Evolutionary conservation across 441 rosid genomes (phyloP).

Genomic region (Populus hybrid): DNA sequence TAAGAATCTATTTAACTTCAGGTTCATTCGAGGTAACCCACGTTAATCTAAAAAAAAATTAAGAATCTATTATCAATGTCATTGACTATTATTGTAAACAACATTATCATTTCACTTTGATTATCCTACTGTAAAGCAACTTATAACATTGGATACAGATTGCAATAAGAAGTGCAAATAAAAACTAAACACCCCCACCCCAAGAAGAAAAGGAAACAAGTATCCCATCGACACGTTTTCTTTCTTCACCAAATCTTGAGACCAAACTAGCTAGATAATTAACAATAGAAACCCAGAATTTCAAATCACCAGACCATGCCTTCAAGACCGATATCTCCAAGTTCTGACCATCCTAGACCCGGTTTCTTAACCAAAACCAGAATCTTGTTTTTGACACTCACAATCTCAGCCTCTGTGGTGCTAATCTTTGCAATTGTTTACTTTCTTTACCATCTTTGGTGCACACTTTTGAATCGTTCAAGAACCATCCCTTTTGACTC

Average conservation of each 20-base stretch:
- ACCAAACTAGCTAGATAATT: conserved; percentile 5
- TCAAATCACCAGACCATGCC: conserved; percentile 52
- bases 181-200: background rate
- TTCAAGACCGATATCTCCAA: conserved; percentile 58
- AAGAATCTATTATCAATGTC: background rate
- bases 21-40: too few species aligned
- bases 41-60: too few species aligned
- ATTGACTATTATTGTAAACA: conserved; percentile 1
- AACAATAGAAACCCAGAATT: conserved; percentile 19
- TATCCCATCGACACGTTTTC: background rate
- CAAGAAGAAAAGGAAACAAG: background rate
- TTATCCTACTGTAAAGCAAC: conserved; percentile 49
- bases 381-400: conserved; percentile 60
- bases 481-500: conserved; percentile 82
- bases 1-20: background rate
- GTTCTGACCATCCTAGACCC: conserved; percentile 34
- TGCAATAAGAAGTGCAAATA: conserved; percentile 12
- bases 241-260: conserved; percentile 18
- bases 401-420: conserved; percentile 61
- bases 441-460: conserved; percentile 78
- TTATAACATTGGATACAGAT: conserved; percentile 34
- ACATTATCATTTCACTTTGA: conserved; percentile 21
- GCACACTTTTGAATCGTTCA: conserved; percentile 57
- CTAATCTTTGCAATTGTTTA: conserved; percentile 62
- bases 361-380: conserved; percentile 45